A percentile compares a stretch with the other conserved stretches of the same genome.
These are phyloP conservation scores for Alternaria triticina DNA, from an alignment of 2,329 filamentous ascomycete species.

Conservation along the genomic window DNA sequence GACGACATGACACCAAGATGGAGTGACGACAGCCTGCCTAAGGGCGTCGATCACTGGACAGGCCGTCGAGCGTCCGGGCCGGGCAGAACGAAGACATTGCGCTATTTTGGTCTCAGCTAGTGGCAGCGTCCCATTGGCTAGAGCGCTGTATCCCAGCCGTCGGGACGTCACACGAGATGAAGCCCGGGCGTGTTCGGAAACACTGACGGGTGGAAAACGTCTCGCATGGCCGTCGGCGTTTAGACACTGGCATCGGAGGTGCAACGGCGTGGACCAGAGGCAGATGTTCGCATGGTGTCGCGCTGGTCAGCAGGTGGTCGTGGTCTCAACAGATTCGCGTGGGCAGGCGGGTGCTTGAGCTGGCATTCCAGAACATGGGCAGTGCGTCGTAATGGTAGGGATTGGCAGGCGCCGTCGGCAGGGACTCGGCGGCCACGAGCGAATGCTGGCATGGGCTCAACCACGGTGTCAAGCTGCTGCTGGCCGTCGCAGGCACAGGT, in stretches of 20 bases:
- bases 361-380: constrained; percentile 31
- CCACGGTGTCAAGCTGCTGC: constrained; percentile 14
- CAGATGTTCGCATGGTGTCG: not conserved
- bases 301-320: not conserved
- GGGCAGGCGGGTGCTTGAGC: not conserved
- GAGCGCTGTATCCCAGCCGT: not conserved
- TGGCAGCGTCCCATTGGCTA: constrained; percentile 7
- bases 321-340: constrained; percentile 1
- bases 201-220: constrained; percentile 6
- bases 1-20: constrained; percentile 10
- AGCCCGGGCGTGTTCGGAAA: constrained; percentile 14
- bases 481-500: constrained; percentile 14
- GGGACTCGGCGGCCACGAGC: constrained; percentile 21
- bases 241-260: constrained; percentile 1
- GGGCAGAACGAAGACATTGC: constrained; percentile 10
- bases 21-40: constrained; percentile 14
- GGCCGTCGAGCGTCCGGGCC: constrained; percentile 7
- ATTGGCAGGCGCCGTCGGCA: constrained; percentile 26
- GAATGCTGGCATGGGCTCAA: constrained; percentile 9
- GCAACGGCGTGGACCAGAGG: not conserved
- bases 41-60: constrained; percentile 13
- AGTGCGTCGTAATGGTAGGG: constrained; percentile 17
- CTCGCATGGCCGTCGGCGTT: constrained; percentile 11
- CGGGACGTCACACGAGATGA: constrained; percentile 14
- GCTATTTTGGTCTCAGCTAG: constrained; percentile 15